These are phyloP conservation scores for Pythium myriotylum DNA, from an alignment of 352 stramenopile genomes.

Conservation along the genomic window DNA sequence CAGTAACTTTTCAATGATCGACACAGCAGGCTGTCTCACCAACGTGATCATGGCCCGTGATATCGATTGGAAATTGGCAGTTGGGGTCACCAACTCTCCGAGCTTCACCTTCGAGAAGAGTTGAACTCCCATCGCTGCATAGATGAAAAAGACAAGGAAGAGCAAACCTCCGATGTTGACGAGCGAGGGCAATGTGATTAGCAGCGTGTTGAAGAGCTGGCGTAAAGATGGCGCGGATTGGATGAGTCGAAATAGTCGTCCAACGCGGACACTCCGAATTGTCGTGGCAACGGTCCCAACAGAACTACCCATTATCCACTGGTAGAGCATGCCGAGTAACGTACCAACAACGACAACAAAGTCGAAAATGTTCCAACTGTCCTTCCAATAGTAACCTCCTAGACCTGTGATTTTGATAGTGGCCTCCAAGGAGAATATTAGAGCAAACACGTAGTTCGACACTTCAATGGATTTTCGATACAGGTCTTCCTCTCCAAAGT, in stretches of 20 bases:
- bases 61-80: constrained; percentile 89
- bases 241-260: constrained; percentile 67
- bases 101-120: constrained; percentile 88
- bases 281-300: constrained; percentile 52
- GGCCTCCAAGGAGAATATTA: constrained; percentile 81
- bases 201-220: constrained; percentile 89
- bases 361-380: constrained; percentile 87
- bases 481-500: constrained; percentile 76
- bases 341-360: constrained; percentile 56
- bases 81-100: constrained; percentile 60
- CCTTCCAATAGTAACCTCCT: constrained; percentile 73
- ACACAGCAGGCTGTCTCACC: no score
- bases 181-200: constrained; percentile 84
- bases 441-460: constrained; percentile 79
- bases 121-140: constrained; percentile 88
- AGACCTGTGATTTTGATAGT: constrained; percentile 80
- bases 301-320: constrained; percentile 27
- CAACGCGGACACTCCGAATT: constrained; percentile 84
- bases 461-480: constrained; percentile 59
- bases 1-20: no score
- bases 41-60: constrained; percentile 67
- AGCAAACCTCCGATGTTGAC: constrained; percentile 89
- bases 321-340: constrained; percentile 51
- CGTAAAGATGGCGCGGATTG: constrained; percentile 73
- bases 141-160: constrained; percentile 94